Evolutionary conservation across 2,329 filamentous ascomycete species (phyloP), one percentile per base, ranked within the genome.

Genomic region (Rhinocladiella mackenziei): DNA sequence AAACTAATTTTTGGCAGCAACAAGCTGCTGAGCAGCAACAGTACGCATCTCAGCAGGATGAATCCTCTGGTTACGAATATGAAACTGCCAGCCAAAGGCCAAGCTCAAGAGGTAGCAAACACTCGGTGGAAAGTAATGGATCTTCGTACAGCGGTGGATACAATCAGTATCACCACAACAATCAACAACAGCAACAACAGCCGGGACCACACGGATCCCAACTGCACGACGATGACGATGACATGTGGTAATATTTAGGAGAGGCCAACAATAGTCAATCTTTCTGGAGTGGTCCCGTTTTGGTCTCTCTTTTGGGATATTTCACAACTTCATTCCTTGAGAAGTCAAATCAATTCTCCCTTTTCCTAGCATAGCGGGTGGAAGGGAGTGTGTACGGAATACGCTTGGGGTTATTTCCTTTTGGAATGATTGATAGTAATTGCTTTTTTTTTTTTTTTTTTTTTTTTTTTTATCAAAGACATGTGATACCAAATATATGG

Each of bases 11-110:
- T 38, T 62, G 67, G 13, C 41, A 48, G 19, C 46, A 48, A 36
- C 15, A 39, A 25, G 19, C 32, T 47, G 51, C 45, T 47, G 49
- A n/a, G 19, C 31, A 43, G 14, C 26, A 43, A 25, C 13, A 37
- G 14, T 46, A 50, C 35, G 32, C 28, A 18, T 32, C 45, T 20
- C 45, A 51, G 40, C 42, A 38, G 28, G 50, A 42, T 20, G 20
- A 65, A 26, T 26, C 70, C 41, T 69, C 73, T 50, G 71, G 69
- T 57, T 76, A 74, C 56, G 71, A 72, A 50, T 72, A 75, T 56
- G 69, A 73, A 35, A 59, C 64, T 31, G 65, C 70, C 49, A 66
- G 68, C 53, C 58, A 58, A 52, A 59, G 62, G 43, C 55, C 64
- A 39, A 64, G 65, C 33, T 64, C 65, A 23, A 59, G 63, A 43